Evolutionary conservation across 208 protist species (phyloP).

Genomic region (Leishmania major): DNA sequence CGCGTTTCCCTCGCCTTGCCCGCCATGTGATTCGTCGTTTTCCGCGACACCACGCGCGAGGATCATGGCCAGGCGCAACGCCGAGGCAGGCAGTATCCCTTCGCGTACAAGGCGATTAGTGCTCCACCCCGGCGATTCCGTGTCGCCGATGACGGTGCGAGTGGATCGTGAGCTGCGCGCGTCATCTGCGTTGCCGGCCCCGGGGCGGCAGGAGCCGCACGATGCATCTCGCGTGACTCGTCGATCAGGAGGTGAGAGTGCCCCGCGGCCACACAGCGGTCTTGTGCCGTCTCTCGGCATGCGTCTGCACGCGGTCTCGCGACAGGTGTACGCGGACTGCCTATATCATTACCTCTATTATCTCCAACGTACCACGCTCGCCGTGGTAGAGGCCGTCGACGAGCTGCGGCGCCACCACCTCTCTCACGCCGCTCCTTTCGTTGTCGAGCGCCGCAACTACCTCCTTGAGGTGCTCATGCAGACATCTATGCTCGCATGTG

Average conservation of each 20-base stretch:
- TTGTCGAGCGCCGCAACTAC: conserved; percentile 48
- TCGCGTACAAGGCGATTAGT: background rate
- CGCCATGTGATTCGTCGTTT: background rate
- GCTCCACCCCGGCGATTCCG: background rate
- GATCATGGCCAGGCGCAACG: background rate
- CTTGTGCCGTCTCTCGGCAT: background rate
- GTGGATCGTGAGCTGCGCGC: background rate
- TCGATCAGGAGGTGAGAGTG: background rate
- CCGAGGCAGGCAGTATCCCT: background rate
- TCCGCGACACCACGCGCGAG: conserved; percentile 12
- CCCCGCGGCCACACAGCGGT: background rate
- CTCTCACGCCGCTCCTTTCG: conserved; percentile 32
- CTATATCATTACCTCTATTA: conserved; percentile 41
- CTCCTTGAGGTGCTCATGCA: conserved; percentile 43
- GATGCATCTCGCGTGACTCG: background rate
- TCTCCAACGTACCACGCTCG: conserved; percentile 42
- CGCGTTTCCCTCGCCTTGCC: conserved; percentile 14
- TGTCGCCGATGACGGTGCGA: background rate
- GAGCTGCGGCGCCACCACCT: conserved; percentile 29
- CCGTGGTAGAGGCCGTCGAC: conserved; percentile 35
- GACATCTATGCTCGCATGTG: conserved; percentile 29
- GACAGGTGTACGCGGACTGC: conserved; percentile 34
- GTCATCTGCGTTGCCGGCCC: background rate
- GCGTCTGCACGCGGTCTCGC: conserved; percentile 4
- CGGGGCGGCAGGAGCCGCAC: background rate